These are phyloP conservation scores for Anthracocystis walkeri DNA, from an alignment of 1,284 basidiomycete genomes.

Conservation along the genomic window DNA sequence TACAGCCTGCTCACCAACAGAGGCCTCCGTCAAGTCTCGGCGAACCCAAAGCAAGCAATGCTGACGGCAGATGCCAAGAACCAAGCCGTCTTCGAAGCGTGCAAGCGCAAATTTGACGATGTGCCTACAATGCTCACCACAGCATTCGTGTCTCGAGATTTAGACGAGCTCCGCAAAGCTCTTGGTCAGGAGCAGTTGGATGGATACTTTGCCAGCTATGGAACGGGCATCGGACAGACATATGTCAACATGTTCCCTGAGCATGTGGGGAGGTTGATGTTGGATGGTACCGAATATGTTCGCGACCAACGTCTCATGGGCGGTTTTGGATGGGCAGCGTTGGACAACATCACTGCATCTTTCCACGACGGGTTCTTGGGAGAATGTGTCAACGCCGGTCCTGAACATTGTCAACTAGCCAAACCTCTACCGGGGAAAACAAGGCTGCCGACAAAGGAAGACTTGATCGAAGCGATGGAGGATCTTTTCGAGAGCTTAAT, in stretches of 20 bases:
- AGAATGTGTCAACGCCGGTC: conserved; percentile 44
- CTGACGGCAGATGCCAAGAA: conserved; percentile 22
- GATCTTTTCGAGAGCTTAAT: conserved; percentile 23
- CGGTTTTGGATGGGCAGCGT: conserved; percentile 37
- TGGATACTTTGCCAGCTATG: conserved; percentile 49
- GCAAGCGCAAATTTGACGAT: conserved; percentile 31
- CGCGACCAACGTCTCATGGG: conserved; percentile 30
- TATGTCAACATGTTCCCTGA: conserved; percentile 50
- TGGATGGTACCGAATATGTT: conserved; percentile 49
- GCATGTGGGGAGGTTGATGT: conserved; percentile 27
- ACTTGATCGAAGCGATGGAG: conserved; percentile 20
- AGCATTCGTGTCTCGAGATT: conserved; percentile 40
- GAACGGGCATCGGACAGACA: conserved; percentile 45
- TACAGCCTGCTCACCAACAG: conserved; percentile 17
- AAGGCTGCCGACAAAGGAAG: neutral
- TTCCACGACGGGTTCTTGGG: conserved; percentile 47
- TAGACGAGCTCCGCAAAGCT: conserved; percentile 44
- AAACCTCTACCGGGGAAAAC: neutral
- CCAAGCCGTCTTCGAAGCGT: conserved; percentile 32
- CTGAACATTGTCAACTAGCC: conserved; percentile 33
- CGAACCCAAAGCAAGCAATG: conserved; percentile 10
- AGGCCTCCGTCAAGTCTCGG: conserved; percentile 9
- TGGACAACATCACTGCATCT: conserved; percentile 47
- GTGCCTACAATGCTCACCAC: conserved; percentile 36
- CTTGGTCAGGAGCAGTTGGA: conserved; percentile 25